Evolutionary conservation across 2,329 filamentous ascomycete genomes (phyloP).

Genomic region (Claviceps humidiphila): DNA sequence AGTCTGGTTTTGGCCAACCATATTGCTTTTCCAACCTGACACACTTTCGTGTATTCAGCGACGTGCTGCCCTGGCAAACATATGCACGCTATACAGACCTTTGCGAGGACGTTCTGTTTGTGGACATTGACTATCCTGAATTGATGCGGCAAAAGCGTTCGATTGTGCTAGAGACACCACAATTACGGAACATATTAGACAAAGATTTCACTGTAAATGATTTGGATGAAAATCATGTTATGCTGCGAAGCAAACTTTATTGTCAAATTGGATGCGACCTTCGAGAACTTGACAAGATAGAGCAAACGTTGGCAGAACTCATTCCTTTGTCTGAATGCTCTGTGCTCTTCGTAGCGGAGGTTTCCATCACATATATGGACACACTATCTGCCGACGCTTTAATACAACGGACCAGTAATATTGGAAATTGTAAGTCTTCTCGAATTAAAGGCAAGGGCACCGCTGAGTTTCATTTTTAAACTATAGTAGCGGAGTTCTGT

Average conservation of each 20-base stretch:
- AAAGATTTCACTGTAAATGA: constrained; percentile 20
- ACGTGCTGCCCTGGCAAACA: constrained; percentile 77
- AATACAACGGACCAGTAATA: constrained; percentile 61
- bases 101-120: constrained; percentile 50
- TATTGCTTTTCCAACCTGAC: neutral
- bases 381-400: constrained; percentile 57
- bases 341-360: constrained; percentile 75
- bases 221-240: constrained; percentile 29
- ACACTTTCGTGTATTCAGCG: constrained; percentile 35
- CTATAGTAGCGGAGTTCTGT: constrained; percentile 56
- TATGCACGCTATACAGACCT: constrained; percentile 50
- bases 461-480: neutral
- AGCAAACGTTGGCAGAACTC: constrained; percentile 43
- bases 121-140: constrained; percentile 78
- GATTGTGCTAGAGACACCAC: constrained; percentile 49
- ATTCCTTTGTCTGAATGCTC: constrained; percentile 44
- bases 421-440: constrained; percentile 48
- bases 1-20: constrained; percentile 24
- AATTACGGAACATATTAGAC: constrained; percentile 32
- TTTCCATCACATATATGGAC: constrained; percentile 86
- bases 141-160: constrained; percentile 62
- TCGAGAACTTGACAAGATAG: constrained; percentile 49
- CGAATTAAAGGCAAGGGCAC: neutral
- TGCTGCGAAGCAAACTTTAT: constrained; percentile 58
- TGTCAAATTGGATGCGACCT: constrained; percentile 73